phyloP scores from a whole-genome alignment of 2,329 filamentous ascomycete species.

The Fusarium subglutinans region DNA sequence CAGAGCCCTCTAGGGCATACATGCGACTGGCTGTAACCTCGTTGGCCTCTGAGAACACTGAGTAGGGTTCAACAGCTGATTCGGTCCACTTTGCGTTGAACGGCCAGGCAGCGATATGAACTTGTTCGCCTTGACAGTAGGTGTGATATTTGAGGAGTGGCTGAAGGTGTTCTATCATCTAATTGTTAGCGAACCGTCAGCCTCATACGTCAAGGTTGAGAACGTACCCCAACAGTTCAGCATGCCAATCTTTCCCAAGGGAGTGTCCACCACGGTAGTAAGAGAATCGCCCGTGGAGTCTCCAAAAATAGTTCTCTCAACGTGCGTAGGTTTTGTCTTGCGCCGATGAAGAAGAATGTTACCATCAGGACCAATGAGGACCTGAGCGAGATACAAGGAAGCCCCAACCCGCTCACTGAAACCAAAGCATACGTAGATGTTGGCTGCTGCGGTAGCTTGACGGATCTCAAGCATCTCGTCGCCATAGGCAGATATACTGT shows the following conservation, averaged over 20 bases:
- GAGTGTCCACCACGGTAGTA: slow-evolving; percentile 48
- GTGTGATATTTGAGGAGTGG: slow-evolving; percentile 58
- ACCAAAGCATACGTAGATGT: background rate
- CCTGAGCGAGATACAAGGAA: slow-evolving; percentile 40
- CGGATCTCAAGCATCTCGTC: background rate
- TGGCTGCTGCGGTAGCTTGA: background rate
- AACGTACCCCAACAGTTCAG: slow-evolving; percentile 51
- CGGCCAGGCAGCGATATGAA: slow-evolving; percentile 61
- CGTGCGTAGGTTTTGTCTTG: slow-evolving; percentile 62
- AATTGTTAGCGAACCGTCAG: fast-evolving
- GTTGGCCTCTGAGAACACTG: slow-evolving; percentile 34
- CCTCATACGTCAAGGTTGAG: fast-evolving
- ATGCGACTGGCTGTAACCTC: slow-evolving; percentile 54
- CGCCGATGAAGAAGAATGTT: slow-evolving; percentile 52
- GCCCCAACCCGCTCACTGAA: background rate
- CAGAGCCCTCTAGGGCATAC: slow-evolving; percentile 64
- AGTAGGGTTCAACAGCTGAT: slow-evolving; percentile 32
- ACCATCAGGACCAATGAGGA: slow-evolving; percentile 52
- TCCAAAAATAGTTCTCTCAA: slow-evolving; percentile 59
- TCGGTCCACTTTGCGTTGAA: slow-evolving; percentile 8
- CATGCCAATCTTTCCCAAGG: slow-evolving; percentile 52
- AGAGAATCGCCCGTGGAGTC: slow-evolving; percentile 53
- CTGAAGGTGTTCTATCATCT: slow-evolving; percentile 54
- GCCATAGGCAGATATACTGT: background rate
- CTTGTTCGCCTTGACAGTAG: slow-evolving; percentile 53